A percentile compares a stretch with the other conserved stretches of the same genome.
phyloP scores from a whole-genome alignment of 345 rosid genomes.

The Leavenworthia alabamica region DNA sequence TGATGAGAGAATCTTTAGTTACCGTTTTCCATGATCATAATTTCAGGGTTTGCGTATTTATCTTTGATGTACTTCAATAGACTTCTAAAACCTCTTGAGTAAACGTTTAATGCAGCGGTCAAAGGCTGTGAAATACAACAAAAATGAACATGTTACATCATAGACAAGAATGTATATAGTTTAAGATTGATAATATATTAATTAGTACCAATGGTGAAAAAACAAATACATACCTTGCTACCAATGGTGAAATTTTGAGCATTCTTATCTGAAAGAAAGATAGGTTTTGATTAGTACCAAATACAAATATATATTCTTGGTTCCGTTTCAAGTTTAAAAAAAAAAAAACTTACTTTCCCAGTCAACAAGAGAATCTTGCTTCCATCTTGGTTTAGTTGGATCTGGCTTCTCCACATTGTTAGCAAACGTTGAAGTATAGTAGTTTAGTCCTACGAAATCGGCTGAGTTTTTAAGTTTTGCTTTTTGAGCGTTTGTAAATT shows the following conservation, averaged over 20 bases:
- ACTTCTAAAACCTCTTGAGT: conserved; percentile 22
- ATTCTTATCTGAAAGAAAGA: conserved; percentile 10
- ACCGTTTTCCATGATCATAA: conserved; percentile 49
- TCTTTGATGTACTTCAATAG: conserved; percentile 34
- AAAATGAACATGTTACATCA: background rate
- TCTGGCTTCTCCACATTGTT: conserved; percentile 4
- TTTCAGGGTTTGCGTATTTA: conserved; percentile 30
- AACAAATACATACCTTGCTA: conserved; percentile 14
- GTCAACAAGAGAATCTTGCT: conserved; percentile 27
- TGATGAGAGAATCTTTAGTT: background rate
- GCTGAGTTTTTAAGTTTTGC: conserved; percentile 29
- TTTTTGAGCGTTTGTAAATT: conserved; percentile 31
- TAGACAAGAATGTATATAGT: background rate
- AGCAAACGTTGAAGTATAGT: conserved; percentile 31
- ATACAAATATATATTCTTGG: background rate
- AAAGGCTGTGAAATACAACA: conserved; percentile 14
- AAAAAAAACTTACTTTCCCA: conserved; percentile 27
- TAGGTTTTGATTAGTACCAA: background rate
- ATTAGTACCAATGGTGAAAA: conserved; percentile 10
- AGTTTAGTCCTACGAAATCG: conserved; percentile 45
- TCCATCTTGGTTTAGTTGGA: conserved; percentile 18
- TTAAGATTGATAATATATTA: background rate
- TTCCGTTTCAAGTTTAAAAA: background rate
- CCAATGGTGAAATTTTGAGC: background rate
- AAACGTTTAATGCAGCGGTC: conserved; percentile 2